phyloP scores from a whole-genome alignment of 2,329 filamentous ascomycete genomes.

The Penicillium expansum region DNA sequence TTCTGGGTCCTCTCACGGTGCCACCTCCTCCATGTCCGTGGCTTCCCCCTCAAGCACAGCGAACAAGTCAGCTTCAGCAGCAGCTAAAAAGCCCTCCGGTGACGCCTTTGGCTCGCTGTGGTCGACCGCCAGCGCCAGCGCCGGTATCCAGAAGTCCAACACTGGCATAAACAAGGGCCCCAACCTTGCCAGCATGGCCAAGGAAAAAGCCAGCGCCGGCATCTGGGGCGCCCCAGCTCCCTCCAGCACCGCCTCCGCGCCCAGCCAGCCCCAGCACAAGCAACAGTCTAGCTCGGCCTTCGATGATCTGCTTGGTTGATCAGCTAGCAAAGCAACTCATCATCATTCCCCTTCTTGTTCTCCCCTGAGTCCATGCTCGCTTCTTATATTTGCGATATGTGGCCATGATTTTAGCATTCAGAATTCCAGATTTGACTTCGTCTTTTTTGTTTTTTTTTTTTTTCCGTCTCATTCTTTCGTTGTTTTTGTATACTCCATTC shows the following conservation, averaged over 20 bases:
- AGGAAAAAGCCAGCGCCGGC: conserved; percentile 91
- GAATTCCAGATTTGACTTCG: not conserved
- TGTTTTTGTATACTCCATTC: not conserved
- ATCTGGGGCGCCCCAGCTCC: conserved; percentile 79
- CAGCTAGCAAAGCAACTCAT: not conserved
- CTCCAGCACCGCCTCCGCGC: conserved; percentile 51
- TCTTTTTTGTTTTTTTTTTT: not conserved
- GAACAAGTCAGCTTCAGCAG: conserved; percentile 48
- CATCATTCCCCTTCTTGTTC: not conserved
- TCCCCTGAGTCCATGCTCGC: not conserved
- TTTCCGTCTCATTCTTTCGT: not conserved
- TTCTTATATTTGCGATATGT: conserved; percentile 3
- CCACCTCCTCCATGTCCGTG: conserved; percentile 37
- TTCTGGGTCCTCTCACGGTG: conserved; percentile 34
- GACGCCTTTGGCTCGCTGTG: conserved; percentile 91
- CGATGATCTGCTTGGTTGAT: conserved; percentile 43
- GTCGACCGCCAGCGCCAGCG: conserved; percentile 64
- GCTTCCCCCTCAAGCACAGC: conserved; percentile 39
- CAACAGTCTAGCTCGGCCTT: conserved; percentile 34
- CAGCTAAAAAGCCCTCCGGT: conserved; percentile 52
- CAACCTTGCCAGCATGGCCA: conserved; percentile 91
- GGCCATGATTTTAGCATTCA: conserved; percentile 4
- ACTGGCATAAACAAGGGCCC: conserved; percentile 63
- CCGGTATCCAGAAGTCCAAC: conserved; percentile 69
- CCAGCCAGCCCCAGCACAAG: conserved; percentile 37